Percentiles rank a stretch among this genome's conserved stretches.
phyloP scores from a whole-genome alignment of 768 basidiomycete species.

The Podaxis sp. region DNA sequence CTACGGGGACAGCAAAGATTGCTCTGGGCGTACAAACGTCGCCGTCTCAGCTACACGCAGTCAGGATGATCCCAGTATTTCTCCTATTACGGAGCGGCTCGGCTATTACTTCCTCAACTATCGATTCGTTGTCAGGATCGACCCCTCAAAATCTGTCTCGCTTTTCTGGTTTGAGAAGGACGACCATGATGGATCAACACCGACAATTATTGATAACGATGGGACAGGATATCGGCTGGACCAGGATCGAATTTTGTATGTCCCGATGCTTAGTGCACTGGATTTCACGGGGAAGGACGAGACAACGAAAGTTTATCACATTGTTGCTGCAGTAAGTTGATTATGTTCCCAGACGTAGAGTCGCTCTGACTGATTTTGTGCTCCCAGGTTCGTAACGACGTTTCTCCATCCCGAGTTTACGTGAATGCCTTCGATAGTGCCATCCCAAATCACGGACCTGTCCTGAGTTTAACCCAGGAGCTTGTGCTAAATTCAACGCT shows the following conservation, averaged over 20 bases:
- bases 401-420: constrained; percentile 18
- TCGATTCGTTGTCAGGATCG: constrained; percentile 33
- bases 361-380: not conserved
- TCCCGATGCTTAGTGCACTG: constrained; percentile 27
- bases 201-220: constrained; percentile 31
- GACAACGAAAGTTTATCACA: constrained; percentile 7
- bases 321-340: constrained; percentile 18
- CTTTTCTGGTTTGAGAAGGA: constrained; percentile 43
- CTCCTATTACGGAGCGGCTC: constrained; percentile 27
- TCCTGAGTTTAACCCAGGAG: constrained; percentile 10
- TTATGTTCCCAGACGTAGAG: not conserved
- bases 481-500: constrained; percentile 16
- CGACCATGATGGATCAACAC: constrained; percentile 30
- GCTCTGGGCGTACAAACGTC: constrained; percentile 23
- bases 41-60: constrained; percentile 21
- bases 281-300: constrained; percentile 6
- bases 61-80: constrained; percentile 26
- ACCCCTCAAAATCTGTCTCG: constrained; percentile 32
- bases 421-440: constrained; percentile 19
- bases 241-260: constrained; percentile 36
- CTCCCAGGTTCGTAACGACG: constrained; percentile 10
- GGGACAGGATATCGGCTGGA: constrained; percentile 31
- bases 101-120: constrained; percentile 33
- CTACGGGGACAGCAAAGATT: constrained; percentile 27
- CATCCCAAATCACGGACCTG: constrained; percentile 7